These are phyloP conservation scores for Neonectria ditissima DNA, from an alignment of 2,329 filamentous ascomycete species.

Conservation along the genomic window DNA sequence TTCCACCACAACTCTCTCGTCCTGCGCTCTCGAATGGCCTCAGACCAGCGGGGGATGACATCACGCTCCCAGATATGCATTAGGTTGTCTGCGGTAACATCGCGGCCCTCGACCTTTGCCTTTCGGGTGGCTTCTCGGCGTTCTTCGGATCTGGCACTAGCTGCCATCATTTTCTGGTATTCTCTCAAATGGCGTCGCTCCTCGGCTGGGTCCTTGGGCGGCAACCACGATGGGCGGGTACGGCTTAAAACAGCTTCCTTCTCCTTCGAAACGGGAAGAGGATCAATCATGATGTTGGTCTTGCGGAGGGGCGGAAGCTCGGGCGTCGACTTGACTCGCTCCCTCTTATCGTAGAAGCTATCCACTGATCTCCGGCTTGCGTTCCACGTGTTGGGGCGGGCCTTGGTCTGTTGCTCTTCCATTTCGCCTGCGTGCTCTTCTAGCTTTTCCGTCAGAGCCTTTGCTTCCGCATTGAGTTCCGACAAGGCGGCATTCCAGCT, in stretches of 20 bases:
- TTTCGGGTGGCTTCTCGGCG: conserved; percentile 66
- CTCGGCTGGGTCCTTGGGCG: conserved; percentile 89
- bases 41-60: conserved; percentile 80
- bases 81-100: conserved; percentile 65
- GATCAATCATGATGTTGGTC: conserved; percentile 86
- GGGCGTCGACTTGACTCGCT: conserved; percentile 72
- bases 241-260: conserved; percentile 86
- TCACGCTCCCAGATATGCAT: conserved; percentile 80
- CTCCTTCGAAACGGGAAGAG: conserved; percentile 85
- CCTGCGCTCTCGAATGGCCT: conserved; percentile 74
- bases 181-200: conserved; percentile 89
- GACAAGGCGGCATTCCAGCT: conserved; percentile 80
- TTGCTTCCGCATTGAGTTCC: conserved; percentile 78
- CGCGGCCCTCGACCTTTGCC: conserved; percentile 65
- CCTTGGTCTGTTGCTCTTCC: conserved; percentile 51
- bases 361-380: conserved; percentile 50
- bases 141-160: conserved; percentile 69
- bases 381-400: conserved; percentile 57
- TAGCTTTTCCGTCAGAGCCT: conserved; percentile 81
- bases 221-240: conserved; percentile 85
- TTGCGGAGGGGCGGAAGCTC: conserved; percentile 77
- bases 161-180: conserved; percentile 85
- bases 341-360: conserved; percentile 56
- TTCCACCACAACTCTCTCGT: conserved; percentile 87
- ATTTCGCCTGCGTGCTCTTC: conserved; percentile 80